Evolutionary conservation across 2,329 filamentous ascomycete species (phyloP).

Genomic region (Penicillium expansum): DNA sequence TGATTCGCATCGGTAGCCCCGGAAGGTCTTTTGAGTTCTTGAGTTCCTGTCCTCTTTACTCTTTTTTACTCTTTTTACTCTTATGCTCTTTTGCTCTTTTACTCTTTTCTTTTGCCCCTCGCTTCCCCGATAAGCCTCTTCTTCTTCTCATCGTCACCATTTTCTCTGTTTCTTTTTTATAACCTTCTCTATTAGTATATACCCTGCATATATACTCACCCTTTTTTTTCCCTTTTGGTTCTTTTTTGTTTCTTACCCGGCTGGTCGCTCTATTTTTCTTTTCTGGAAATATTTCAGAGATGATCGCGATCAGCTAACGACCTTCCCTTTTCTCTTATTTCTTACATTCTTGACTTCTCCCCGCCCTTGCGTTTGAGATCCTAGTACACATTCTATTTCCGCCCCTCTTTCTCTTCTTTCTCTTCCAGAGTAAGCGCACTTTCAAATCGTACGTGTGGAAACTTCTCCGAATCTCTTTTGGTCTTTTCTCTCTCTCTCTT

Average conservation of each 20-base stretch:
- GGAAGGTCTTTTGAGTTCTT: slow-evolving; percentile 11
- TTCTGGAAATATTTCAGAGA: slow-evolving; percentile 12
- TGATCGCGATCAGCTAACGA: slow-evolving; percentile 22
- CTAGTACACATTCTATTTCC: slow-evolving; percentile 10
- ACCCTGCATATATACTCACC: background rate
- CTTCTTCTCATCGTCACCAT: slow-evolving; percentile 29
- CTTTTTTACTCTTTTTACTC: background rate
- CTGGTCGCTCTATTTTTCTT: slow-evolving; percentile 8
- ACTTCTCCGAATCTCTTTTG: background rate
- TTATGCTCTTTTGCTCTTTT: too few relatives aligned
- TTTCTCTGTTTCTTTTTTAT: slow-evolving; percentile 10
- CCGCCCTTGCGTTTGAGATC: slow-evolving; percentile 19
- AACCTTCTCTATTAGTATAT: background rate
- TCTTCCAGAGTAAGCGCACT: slow-evolving; percentile 6
- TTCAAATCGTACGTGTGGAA: slow-evolving; percentile 10
- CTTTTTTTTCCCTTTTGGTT: slow-evolving; percentile 1
- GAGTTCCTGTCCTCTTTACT: slow-evolving; percentile 15
- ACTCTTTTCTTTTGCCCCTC: slow-evolving; percentile 17
- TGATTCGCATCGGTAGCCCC: slow-evolving; percentile 27
- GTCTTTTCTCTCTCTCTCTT: background rate
- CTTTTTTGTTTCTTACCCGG: slow-evolving; percentile 6
- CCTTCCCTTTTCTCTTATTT: slow-evolving; percentile 13
- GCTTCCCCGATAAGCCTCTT: slow-evolving; percentile 36
- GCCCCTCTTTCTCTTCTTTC: slow-evolving; percentile 3
- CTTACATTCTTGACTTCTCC: slow-evolving; percentile 9